Evolutionary conservation across 2,329 filamentous ascomycete species (phyloP).

Genomic region (Aspergillus pseudoglaucus): DNA sequence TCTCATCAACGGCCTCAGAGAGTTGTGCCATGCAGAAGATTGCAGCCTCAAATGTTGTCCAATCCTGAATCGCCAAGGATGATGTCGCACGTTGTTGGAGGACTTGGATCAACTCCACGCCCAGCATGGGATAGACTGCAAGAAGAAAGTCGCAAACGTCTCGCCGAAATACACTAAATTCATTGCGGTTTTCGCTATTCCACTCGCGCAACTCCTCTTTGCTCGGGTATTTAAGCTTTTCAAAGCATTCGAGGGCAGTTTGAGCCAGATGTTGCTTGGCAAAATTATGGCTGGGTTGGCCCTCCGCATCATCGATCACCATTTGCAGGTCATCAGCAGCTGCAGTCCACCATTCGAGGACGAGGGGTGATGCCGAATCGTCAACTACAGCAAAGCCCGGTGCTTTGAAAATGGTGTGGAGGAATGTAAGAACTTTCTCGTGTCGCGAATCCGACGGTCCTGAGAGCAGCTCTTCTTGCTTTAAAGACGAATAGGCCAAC

Average conservation of each 20-base stretch:
- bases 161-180: slow-evolving; percentile 39
- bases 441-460: slow-evolving; percentile 25
- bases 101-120: slow-evolving; percentile 35
- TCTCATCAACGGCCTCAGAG: slow-evolving; percentile 41
- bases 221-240: slow-evolving; percentile 36
- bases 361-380: slow-evolving; percentile 29
- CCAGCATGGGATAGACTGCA: slow-evolving; percentile 38
- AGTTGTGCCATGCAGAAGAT: slow-evolving; percentile 40
- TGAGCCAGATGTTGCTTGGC: slow-evolving; percentile 35
- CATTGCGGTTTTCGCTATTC: slow-evolving; percentile 37
- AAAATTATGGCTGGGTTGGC: slow-evolving; percentile 19
- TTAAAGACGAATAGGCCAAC: slow-evolving; percentile 28
- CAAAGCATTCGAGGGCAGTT: slow-evolving; percentile 36
- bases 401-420: slow-evolving; percentile 34
- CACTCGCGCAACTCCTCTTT: slow-evolving; percentile 30
- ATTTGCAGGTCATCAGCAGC: slow-evolving; percentile 34
- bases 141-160: slow-evolving; percentile 42
- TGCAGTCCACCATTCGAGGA: slow-evolving; percentile 39
- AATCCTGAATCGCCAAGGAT: slow-evolving; percentile 29
- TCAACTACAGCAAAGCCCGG: slow-evolving; percentile 37
- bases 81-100: slow-evolving; percentile 33
- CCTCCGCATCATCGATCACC: slow-evolving; percentile 20
- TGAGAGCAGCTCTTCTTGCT: slow-evolving; percentile 26
- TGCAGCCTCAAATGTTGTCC: slow-evolving; percentile 39
- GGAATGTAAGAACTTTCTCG: slow-evolving; percentile 27